Conservation (phyloP, 2,329 filamentous ascomycete species). For the Colletotrichum sojae region DNA sequence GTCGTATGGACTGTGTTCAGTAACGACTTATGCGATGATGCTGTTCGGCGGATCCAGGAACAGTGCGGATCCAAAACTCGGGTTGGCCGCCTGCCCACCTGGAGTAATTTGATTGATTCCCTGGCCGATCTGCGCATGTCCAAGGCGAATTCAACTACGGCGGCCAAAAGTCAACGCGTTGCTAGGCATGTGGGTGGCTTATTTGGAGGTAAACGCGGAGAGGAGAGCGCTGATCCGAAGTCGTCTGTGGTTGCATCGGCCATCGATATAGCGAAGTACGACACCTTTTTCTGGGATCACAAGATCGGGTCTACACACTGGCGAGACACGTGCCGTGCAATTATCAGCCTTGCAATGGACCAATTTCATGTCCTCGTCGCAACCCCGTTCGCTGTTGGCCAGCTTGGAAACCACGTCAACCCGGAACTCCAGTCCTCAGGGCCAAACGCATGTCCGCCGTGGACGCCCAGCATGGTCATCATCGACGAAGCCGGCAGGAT, state of each 20-base stretch:
- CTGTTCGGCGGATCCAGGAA: constrained; percentile 4
- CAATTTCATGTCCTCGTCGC: constrained; percentile 24
- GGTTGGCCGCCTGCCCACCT: constrained; percentile 14
- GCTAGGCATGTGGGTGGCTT: neutral
- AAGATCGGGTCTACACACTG: neutral
- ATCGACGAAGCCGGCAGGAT: constrained; percentile 29
- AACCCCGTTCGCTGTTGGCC: constrained; percentile 20
- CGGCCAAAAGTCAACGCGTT: neutral
- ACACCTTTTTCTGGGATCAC: neutral
- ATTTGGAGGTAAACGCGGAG: neutral
- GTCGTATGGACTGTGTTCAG: constrained; percentile 21
- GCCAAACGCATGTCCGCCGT: neutral
- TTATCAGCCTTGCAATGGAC: neutral
- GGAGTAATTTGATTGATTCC: neutral
- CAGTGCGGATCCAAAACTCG: neutral
- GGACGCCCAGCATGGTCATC: constrained; percentile 11
- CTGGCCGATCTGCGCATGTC: neutral
- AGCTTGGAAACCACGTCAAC: neutral
- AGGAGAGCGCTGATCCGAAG: neutral
- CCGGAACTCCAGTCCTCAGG: neutral
- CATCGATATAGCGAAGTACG: neutral
- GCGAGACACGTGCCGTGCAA: neutral
- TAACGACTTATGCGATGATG: constrained; percentile 28
- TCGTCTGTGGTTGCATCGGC: neutral
- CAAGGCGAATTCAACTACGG: neutral